Conservation (phyloP, 73 alveolate species). For the Paramecium biaurelia region DNA sequence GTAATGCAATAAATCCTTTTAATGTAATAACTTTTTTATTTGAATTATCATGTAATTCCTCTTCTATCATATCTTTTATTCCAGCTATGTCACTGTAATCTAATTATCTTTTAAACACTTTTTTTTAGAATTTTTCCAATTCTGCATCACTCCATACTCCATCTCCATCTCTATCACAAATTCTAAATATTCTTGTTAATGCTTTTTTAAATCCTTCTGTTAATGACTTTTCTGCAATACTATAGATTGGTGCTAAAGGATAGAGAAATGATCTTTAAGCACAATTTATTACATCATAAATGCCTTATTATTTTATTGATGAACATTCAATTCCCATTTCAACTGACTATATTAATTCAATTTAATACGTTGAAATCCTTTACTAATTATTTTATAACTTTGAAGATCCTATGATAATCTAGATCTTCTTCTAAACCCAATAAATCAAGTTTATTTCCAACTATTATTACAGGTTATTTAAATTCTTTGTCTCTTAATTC, state of each 20-base stretch:
- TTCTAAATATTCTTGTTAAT: conserved; percentile 56
- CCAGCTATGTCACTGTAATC: conserved; percentile 53
- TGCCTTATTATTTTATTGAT: neutral
- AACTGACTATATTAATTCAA: conserved; percentile 17
- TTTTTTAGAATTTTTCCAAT: conserved; percentile 37
- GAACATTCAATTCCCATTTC: conserved; percentile 66
- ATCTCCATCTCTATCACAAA: conserved; percentile 59
- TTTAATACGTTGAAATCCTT: neutral
- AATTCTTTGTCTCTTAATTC: neutral
- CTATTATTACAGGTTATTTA: neutral
- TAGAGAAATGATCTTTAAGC: conserved; percentile 61
- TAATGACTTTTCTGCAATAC: conserved; percentile 1
- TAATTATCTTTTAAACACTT: conserved; percentile 46
- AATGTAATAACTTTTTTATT: conserved; percentile 23
- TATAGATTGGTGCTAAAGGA: conserved; percentile 59
- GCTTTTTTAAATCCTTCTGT: conserved; percentile 59
- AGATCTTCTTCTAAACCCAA: neutral
- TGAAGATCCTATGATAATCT: conserved; percentile 2
- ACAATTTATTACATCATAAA: conserved; percentile 60
- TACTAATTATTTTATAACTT: conserved; percentile 18
- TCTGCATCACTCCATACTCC: conserved; percentile 60
- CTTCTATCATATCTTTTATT: conserved; percentile 53
- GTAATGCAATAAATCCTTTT: conserved; percentile 56
- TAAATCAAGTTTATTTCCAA: conserved; percentile 26
- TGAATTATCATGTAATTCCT: conserved; percentile 32